Base-by-base conservation (phyloP, 495 filamentous ascomycete genomes). In the Podospora pseudopauciseta region DNA sequence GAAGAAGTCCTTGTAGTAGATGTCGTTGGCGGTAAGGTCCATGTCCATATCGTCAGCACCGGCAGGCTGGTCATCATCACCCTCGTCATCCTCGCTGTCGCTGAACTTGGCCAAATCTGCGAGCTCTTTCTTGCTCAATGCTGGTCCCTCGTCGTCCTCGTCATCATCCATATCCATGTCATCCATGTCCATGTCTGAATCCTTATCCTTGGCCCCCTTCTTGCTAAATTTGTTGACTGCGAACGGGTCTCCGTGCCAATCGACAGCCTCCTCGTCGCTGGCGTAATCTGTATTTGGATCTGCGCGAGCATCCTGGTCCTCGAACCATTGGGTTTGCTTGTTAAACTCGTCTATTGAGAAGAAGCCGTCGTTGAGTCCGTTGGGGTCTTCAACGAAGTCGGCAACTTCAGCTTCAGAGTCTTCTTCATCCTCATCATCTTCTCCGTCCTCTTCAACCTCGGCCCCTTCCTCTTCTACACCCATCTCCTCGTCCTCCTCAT, bases 321-420 rank as follows among this genome's bases (percentile, higher is more conserved):
- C 96, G 39, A 96, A 85, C 67, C 89, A 86, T 72, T 96, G 91
- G 4, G 92, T 90, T 73, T 96, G 91, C 72, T 89, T 92, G 84
- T 99, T 99, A 85, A 99, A 99, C 63, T 97, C 89, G 68, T 98
- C 93, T 69, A 99, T 96, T 1, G 92, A 97, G 80, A 99, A 99
- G 80, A 99, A 99, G 4, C 93, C 95, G 74, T 99, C 95, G 75
- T 99, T 99, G 76, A 92, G 79, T 28, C 86, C 85, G 69, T 83
- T 75, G 44, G 84, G 81, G 63, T 86, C 84, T 64, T 85, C 80
- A 18, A 84, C 78, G 28, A 82, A 73, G 32, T 78, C 78, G n/a
- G 80, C 78, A 26, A 71, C 71, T 26, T 80, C 80, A 5, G 75
- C 79, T 0, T 79, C 72, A 4, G 77, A 74, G 0, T 74, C 71